A percentile compares a stretch with the other conserved stretches of the same genome.
These are phyloP conservation scores for Coemansia nantahalensis DNA, from an alignment of 192 early-diverging fungal genomes.

Conservation along the genomic window DNA sequence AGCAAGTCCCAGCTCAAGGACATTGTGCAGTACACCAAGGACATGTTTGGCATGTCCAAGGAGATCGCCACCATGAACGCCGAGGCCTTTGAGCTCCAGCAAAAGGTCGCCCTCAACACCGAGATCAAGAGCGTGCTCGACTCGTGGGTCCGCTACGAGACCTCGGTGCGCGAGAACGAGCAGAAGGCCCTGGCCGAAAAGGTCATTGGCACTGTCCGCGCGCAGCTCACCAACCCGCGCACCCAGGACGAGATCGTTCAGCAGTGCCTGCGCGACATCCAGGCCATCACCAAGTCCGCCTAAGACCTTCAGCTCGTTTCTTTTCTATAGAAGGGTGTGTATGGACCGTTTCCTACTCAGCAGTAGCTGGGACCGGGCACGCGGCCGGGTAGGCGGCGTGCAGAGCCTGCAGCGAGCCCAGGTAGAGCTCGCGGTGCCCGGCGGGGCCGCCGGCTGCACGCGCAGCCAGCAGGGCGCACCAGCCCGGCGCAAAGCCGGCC, in stretches of 20 bases:
- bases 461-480: slow-evolving; percentile 26
- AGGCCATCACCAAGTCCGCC: slow-evolving; percentile 42
- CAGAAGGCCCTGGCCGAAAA: slow-evolving; percentile 82
- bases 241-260: slow-evolving; percentile 51
- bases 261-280: slow-evolving; percentile 55
- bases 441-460: slow-evolving; percentile 16
- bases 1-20: slow-evolving; percentile 91
- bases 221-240: slow-evolving; percentile 49
- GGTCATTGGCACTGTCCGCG: slow-evolving; percentile 71
- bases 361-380: slow-evolving; percentile 12
- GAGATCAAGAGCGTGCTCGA: slow-evolving; percentile 90
- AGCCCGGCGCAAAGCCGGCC: slow-evolving; percentile 17
- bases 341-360: too few species aligned
- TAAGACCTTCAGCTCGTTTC: too few species aligned
- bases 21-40: slow-evolving; percentile 90
- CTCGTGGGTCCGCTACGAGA: slow-evolving; percentile 97
- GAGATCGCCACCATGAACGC: slow-evolving; percentile 93
- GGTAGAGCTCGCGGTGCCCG: slow-evolving; percentile 17
- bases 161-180: slow-evolving; percentile 86
- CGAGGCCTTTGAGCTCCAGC: slow-evolving; percentile 93
- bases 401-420: slow-evolving; percentile 22
- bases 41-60: slow-evolving; percentile 91
- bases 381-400: slow-evolving; percentile 11
- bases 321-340: too few species aligned
- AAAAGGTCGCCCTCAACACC: slow-evolving; percentile 70